phyloP scores from a whole-genome alignment of 306 rosid genomes.

The Quercus mongolica region DNA sequence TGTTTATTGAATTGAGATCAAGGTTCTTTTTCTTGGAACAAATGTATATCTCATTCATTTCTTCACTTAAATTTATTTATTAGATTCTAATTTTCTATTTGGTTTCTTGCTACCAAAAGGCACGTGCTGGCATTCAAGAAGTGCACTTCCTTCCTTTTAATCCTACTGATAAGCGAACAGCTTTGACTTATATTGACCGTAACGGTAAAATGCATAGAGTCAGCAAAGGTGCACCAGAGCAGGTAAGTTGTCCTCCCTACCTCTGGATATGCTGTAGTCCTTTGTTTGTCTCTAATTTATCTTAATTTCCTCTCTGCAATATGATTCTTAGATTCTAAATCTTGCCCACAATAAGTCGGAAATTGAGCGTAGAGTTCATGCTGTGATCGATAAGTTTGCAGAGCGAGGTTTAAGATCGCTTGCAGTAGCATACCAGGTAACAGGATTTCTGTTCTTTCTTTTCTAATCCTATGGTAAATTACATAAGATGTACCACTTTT shows the following conservation, averaged over 20 bases:
- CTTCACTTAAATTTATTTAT: constrained; percentile 14
- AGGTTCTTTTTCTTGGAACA: background rate
- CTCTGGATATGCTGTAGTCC: background rate
- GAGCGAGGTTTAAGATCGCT: constrained; percentile 97
- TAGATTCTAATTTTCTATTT: background rate
- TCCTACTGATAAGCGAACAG: constrained; percentile 97
- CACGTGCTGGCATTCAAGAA: constrained; percentile 94
- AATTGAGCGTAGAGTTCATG: constrained; percentile 87
- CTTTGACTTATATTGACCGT: constrained; percentile 81
- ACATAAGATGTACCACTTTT: background rate
- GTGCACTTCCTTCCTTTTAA: constrained; percentile 96
- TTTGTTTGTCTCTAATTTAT: constrained; percentile 3
- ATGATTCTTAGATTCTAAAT: constrained; percentile 66
- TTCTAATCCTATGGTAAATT: background rate
- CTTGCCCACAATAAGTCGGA: constrained; percentile 88
- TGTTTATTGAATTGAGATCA: background rate
- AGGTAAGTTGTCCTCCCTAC: constrained; percentile 49
- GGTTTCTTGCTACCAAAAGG: constrained; percentile 42
- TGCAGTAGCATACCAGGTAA: constrained; percentile 96
- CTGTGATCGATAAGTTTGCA: constrained; percentile 91
- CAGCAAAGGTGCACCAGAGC: constrained; percentile 99
- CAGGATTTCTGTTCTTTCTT: background rate
- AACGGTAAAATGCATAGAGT: constrained; percentile 93
- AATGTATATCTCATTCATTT: background rate
- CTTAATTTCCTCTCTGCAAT: constrained; percentile 19